Evolutionary conservation across 1,284 basidiomycete species (phyloP), one percentile per base, ranked within the genome.

Genomic region (Moniliophthora roreri): DNA sequence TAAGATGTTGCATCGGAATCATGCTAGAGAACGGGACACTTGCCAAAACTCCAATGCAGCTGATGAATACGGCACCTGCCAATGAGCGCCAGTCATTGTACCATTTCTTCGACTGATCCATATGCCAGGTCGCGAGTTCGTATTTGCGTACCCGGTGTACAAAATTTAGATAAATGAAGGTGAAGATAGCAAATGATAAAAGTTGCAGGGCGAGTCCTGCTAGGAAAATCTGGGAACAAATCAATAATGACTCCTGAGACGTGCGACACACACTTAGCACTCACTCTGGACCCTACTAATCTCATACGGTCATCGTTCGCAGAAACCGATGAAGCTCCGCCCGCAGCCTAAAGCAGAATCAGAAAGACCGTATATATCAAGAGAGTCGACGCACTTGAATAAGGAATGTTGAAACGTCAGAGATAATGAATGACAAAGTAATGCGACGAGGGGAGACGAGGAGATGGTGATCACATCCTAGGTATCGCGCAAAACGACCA

Each of bases 391-490:
- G 32, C 50, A 70, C 80, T 69, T 89, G 87, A 38, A 89, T 80
- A 5, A 87, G 67, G 70, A 89, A 89, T 0, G 86, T 89, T 9
- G 75, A 71, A 34, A 89, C 70, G 60, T 90, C 87, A 15, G 82
- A 84, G 0, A 71, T 64, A 48, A 85, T 70, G 57, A 84, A 87
- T 5, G 78, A 63, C 21, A 72, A 55, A 4, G 81, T 82, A 52
- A 87, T 80, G 40, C 74, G 71, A 37, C 72, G 71, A 11, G 82
- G 75, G 2, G 75, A 69, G 38, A 89, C 71, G 36, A 84, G 65
- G n/a, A 89, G 68, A 57, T 86, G 77, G 34, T 73, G 54, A 52
- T 78, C 73, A 46, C 75, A 77, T 44, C 74, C 64, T 2, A 89
- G 66, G 62, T 81, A 73, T 21, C 67, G 68, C 10, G 83, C 80